Percentiles rank a stretch among this genome's conserved stretches.
These are phyloP conservation scores for Aspergillus cavernicola DNA, from an alignment of 495 filamentous ascomycete genomes.

Conservation along the genomic window DNA sequence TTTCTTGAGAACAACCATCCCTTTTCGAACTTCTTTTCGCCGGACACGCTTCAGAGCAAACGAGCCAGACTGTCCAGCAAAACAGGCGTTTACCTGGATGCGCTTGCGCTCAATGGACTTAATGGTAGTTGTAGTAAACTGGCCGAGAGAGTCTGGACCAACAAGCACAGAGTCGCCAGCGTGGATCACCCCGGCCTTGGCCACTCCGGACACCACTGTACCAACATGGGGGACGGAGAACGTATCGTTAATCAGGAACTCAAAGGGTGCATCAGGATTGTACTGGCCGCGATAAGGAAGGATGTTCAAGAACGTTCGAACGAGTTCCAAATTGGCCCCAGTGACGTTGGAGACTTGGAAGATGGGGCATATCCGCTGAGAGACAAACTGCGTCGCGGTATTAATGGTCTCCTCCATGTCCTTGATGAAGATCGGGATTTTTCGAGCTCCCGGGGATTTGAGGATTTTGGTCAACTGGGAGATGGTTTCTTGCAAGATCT, in stretches of 20 bases:
- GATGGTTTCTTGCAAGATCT: slow-evolving; percentile 91
- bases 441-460: slow-evolving; percentile 87
- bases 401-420: slow-evolving; percentile 86
- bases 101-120: slow-evolving; percentile 94
- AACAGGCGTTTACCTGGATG: slow-evolving; percentile 82
- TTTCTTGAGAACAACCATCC: slow-evolving; percentile 95
- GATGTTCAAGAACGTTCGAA: slow-evolving; percentile 91
- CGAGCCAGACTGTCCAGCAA: slow-evolving; percentile 87
- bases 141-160: slow-evolving; percentile 86
- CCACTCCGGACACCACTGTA: slow-evolving; percentile 91
- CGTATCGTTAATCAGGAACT: slow-evolving; percentile 95
- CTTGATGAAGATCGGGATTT: slow-evolving; percentile 98
- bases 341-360: slow-evolving; percentile 99
- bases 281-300: slow-evolving; percentile 94
- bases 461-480: slow-evolving; percentile 88
- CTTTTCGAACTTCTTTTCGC: slow-evolving; percentile 93
- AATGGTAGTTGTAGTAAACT: slow-evolving; percentile 86
- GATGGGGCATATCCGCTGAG: slow-evolving; percentile 90
- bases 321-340: slow-evolving; percentile 73
- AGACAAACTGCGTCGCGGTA: slow-evolving; percentile 94
- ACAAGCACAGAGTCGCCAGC: slow-evolving; percentile 85
- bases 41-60: slow-evolving; percentile 85
- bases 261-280: slow-evolving; percentile 80
- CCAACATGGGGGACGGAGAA: slow-evolving; percentile 99
- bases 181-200: slow-evolving; percentile 81